Evolutionary conservation across 164 flowering plant species (phyloP), one percentile per base, ranked within the genome.

Genomic region (Magnolia sinica): DNA sequence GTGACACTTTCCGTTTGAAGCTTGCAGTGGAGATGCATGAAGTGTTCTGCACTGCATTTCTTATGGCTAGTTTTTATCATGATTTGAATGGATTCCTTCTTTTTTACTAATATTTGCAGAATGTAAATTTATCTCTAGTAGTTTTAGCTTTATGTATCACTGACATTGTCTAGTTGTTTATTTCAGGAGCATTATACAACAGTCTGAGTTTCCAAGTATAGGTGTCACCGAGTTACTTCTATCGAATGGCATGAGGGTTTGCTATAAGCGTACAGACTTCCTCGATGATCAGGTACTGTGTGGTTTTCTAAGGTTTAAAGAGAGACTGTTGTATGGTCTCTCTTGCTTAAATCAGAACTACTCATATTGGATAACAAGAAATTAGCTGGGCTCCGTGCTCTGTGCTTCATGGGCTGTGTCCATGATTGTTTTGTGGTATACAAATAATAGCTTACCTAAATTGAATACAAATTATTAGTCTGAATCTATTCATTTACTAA

Each of bases 221-320:
- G 96, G 91, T 77, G 92, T 87, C 37, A 88, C 92, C 29, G 99
- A 95, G 80, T 76, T 95, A 68, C 78, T 89, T 74, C 76, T 95
- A 64, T 95, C 98, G 72, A 95, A 95, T 87, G 99, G 97, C 73
- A 92, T 95, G 98, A 86, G 87, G 69, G 92, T 95, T 65, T 93
- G 98, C 87, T 95, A 95, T 70, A 95, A 92, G 85, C 81, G 92
- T 79, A 95, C 99, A 16, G 92, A 93, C 82, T 93, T 91, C 76
- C 87, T 91, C 78, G 92, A 92, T 82, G 99, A 95, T 78, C 99
- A 95, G 99, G 99, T 94, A 85, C 29, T 55, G 49, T n/a, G 49
- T 37, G 45, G 45, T 37, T 37, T 4, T 37, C 5, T 37, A 68
- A 19, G 9, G 16, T 22, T 20, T 65, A 8, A 24, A 24, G 61